Conservation (phyloP, 306 rosid species). For the Myrica gale region DNA sequence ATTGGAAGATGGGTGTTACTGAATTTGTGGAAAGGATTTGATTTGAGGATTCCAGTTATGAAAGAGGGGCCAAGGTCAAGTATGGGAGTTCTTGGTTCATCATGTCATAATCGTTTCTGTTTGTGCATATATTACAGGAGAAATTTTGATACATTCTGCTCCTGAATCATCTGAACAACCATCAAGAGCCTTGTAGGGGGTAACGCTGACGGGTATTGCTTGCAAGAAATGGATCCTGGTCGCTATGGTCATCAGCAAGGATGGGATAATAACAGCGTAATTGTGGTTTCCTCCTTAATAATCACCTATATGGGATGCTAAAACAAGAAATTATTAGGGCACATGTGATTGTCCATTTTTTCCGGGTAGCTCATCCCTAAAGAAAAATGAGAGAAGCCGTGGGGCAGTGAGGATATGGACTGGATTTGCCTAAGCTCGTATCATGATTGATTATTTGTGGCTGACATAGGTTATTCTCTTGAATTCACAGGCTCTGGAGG, state of each 20-base stretch:
- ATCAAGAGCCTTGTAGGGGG: constrained; percentile 37
- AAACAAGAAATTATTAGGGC: constrained; percentile 85
- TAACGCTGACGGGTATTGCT: constrained; percentile 44
- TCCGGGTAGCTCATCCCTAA: constrained; percentile 64
- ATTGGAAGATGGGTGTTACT: constrained; percentile 46
- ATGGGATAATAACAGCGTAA: constrained; percentile 99
- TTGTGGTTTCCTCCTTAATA: constrained; percentile 99
- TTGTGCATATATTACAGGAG: constrained; percentile 82
- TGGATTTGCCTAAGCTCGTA: constrained; percentile 97
- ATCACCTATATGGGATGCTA: constrained; percentile 96
- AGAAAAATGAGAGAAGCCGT: constrained; percentile 73
- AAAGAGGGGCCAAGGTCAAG: constrained; percentile 56
- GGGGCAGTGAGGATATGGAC: constrained; percentile 97
- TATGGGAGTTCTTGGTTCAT: constrained; percentile 72
- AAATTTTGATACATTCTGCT: constrained; percentile 65
- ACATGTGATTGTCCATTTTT: constrained; percentile 68
- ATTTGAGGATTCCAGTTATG: constrained; percentile 48
- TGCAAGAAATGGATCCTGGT: constrained; percentile 90
- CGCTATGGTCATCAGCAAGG: constrained; percentile 96
- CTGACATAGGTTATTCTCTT: constrained; percentile 99
- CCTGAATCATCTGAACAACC: constrained; percentile 43
- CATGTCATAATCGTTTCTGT: constrained; percentile 72
- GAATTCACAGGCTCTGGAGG: constrained; percentile 99
- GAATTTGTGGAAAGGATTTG: constrained; percentile 44
- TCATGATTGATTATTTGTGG: constrained; percentile 79